Evolutionary conservation across 768 basidiomycete genomes (phyloP).

Genomic region (Tulasnella sp.): DNA sequence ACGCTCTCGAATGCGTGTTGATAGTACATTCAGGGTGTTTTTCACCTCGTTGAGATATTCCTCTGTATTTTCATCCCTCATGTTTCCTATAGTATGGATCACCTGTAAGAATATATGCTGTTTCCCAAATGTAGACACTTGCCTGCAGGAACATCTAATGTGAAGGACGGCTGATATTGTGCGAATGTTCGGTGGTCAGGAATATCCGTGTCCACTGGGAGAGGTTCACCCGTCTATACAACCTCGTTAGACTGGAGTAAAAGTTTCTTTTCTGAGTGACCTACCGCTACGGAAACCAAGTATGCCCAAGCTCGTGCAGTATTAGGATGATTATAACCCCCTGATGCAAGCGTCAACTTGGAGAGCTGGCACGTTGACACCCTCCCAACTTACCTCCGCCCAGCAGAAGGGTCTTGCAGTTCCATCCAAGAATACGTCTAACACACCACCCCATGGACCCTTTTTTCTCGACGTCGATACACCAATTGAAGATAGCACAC

Average conservation of each 20-base stretch:
- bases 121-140: constrained; percentile 5
- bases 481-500: constrained; percentile 68
- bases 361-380: constrained; percentile 20
- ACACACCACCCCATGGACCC: constrained; percentile 73
- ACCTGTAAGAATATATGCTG: background rate
- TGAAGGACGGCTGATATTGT: constrained; percentile 74
- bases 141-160: constrained; percentile 58
- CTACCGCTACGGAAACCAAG: constrained; percentile 69
- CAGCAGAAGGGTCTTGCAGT: constrained; percentile 60
- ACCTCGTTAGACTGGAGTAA: background rate
- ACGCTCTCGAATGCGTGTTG: background rate
- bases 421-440: constrained; percentile 50
- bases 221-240: constrained; percentile 50
- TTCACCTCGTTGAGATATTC: constrained; percentile 41
- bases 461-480: constrained; percentile 46
- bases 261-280: constrained; percentile 34
- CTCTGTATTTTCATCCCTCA: constrained; percentile 66
- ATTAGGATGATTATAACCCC: constrained; percentile 81
- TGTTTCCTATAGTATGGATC: constrained; percentile 46
- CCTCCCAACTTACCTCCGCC: constrained; percentile 57
- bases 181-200: constrained; percentile 75
- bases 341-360: constrained; percentile 41
- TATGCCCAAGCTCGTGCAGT: constrained; percentile 84
- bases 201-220: constrained; percentile 59
- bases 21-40: background rate